phyloP scores from a whole-genome alignment of 2,329 filamentous ascomycete species.

The Chrysoporthe puriensis region DNA sequence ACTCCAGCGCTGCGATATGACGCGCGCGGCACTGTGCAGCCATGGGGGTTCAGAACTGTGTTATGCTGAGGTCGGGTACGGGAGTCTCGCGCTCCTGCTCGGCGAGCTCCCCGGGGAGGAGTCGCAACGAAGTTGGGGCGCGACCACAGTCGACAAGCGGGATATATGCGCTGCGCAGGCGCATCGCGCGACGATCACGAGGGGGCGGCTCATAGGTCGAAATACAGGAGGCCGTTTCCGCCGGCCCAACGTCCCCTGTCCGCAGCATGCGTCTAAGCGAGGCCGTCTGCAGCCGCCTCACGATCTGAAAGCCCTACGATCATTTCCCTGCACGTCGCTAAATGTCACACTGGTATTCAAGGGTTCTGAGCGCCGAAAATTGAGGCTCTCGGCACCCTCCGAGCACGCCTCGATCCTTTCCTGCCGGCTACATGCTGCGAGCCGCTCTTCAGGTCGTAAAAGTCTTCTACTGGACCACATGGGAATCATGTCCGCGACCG shows the following conservation, averaged over 20 bases:
- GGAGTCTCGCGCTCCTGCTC: not conserved
- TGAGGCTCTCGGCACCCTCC: constrained; percentile 9
- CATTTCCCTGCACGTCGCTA: constrained; percentile 1
- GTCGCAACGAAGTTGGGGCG: not conserved
- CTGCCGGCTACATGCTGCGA: not conserved
- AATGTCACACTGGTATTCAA: not conserved
- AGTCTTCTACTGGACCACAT: not conserved
- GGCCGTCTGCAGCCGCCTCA: constrained; percentile 6
- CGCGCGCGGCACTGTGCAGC: not conserved
- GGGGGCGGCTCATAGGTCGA: not conserved
- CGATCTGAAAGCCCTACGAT: not conserved
- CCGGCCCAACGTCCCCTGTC: not conserved
- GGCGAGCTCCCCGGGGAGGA: not conserved
- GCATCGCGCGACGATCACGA: constrained; percentile 17
- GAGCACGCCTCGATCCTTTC: not conserved
- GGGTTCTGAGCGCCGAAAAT: not conserved
- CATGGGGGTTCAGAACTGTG: not conserved
- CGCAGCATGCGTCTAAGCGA: constrained; percentile 13
- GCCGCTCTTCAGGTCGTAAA: not conserved
- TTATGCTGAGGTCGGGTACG: not conserved
- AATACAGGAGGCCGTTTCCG: not conserved
- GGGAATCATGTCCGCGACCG: not conserved
- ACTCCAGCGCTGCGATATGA: not conserved
- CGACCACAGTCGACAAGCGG: not conserved
- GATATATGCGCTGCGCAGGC: constrained; percentile 7